Evolutionary conservation across 2,329 filamentous ascomycete species (phyloP).

Genomic region (Coleophoma crateriformis): DNA sequence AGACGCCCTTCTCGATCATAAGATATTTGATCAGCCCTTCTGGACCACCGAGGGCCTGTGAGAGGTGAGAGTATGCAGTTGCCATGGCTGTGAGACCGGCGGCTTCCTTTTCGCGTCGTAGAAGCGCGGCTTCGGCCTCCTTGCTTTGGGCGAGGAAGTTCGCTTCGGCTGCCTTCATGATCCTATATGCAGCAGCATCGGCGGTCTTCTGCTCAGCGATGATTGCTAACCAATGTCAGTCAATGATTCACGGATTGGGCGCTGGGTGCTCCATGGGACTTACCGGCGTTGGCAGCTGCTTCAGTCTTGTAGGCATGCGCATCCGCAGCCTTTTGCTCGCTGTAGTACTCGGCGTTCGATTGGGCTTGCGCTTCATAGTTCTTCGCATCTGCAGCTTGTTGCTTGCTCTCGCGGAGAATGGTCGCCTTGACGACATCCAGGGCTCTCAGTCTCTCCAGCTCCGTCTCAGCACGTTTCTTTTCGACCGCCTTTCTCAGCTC

Average conservation of each 20-base stretch:
- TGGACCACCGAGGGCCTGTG: slow-evolving; percentile 70
- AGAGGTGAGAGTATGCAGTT: slow-evolving; percentile 69
- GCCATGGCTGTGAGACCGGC: slow-evolving; percentile 75
- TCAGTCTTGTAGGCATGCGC: slow-evolving; percentile 41
- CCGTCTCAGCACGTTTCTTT: slow-evolving; percentile 69
- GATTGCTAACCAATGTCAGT: not conserved
- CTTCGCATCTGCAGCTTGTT: slow-evolving; percentile 61
- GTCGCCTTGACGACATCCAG: slow-evolving; percentile 73
- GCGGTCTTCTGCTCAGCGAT: slow-evolving; percentile 31
- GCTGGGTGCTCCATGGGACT: not conserved
- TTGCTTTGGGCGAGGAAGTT: slow-evolving; percentile 31
- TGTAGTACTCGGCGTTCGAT: slow-evolving; percentile 39
- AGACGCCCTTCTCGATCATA: slow-evolving; percentile 81
- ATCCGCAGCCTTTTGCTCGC: slow-evolving; percentile 46
- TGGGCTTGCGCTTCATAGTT: slow-evolving; percentile 59
- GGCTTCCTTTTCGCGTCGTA: slow-evolving; percentile 65
- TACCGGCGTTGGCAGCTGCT: slow-evolving; percentile 29
- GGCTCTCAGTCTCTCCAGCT: slow-evolving; percentile 74
- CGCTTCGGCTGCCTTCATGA: slow-evolving; percentile 25
- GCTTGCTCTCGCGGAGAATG: slow-evolving; percentile 60
- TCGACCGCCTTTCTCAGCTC: slow-evolving; percentile 77
- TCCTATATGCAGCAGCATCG: not conserved
- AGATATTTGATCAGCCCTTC: slow-evolving; percentile 75
- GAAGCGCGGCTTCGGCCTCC: slow-evolving; percentile 53
- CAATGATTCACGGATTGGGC: not conserved